Base-by-base conservation (phyloP, 164 flowering plant species). In the Vitis rotundifolia region DNA sequence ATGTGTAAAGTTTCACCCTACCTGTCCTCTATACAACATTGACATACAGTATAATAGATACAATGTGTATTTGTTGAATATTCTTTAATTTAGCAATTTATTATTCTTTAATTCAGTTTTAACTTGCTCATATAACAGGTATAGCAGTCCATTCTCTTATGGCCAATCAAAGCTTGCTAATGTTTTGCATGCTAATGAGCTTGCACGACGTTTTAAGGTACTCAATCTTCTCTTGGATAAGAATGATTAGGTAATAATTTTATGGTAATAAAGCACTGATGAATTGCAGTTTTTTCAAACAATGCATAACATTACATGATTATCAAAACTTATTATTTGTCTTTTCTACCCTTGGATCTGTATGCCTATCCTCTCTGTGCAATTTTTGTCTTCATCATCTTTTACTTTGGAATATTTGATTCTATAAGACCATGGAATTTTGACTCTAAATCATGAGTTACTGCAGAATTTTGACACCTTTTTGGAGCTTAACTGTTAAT, bases 141-240 rank as follows among this genome's bases (percentile, higher is more conserved):
- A 82, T 69, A 73, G 56, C 63, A 71, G 76, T 3, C 12, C 68
- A 11, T 22, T 44, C 57, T 88, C 88, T 2, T 86, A 86, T 78
- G 88, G 86, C 1, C 88, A 86, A 67, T 85, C 88, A 54, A 84
- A 83, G 77, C 77, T 83, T 9, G 75, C 78, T 10, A 83, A 83
- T 60, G 48, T 83, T 49, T 69, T 81, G 72, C 79, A 80, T 71
- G 76, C 79, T 63, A 80, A 81, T 57, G 85, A 85, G 74, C 84
- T 85, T n/a, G 63, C 86, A 15, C 76, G 72, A 31, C 80, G 57
- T 2, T 51, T 86, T 15, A 84, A 84, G 88, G 90, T 84, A 68
- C 11, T 52, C 15, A 15, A 9, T 37, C 55, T n/a, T 49, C 61
- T 15, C 65, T n/a, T 9, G 15, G 49, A 22, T n/a, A 48, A 18